These are phyloP conservation scores for Exophiala calicioides DNA, from an alignment of 2,329 filamentous ascomycete species.

Conservation along the genomic window DNA sequence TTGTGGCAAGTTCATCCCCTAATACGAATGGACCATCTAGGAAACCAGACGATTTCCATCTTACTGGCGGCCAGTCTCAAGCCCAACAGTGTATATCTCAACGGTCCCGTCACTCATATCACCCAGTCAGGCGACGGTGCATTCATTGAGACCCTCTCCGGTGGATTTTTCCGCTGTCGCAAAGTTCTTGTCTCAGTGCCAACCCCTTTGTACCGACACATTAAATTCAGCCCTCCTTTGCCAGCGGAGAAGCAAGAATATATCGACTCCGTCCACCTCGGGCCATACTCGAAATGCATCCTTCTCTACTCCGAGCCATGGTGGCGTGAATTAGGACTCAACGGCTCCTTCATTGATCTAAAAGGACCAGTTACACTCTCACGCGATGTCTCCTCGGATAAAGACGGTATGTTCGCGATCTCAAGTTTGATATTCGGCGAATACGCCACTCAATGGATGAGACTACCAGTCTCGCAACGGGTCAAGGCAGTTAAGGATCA, in stretches of 20 bases:
- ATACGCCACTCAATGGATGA: slow-evolving; percentile 29
- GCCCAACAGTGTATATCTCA: not conserved
- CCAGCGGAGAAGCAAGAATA: too few relatives aligned
- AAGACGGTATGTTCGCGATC: slow-evolving; percentile 42
- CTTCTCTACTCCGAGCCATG: too few relatives aligned
- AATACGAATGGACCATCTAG: not conserved
- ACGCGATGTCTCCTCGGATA: slow-evolving; percentile 46
- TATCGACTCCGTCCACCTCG: too few relatives aligned
- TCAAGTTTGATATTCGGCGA: slow-evolving; percentile 32
- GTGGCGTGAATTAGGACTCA: slow-evolving; percentile 34
- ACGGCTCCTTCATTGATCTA: slow-evolving; percentile 39
- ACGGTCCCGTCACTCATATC: slow-evolving; percentile 1
- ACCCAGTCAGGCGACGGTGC: not conserved
- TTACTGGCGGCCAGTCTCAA: not conserved
- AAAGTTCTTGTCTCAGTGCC: slow-evolving; percentile 55
- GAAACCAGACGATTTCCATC: slow-evolving; percentile 2
- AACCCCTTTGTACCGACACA: too few relatives aligned
- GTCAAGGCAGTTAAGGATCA: slow-evolving; percentile 7
- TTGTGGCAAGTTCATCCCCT: too few relatives aligned
- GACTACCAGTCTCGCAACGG: not conserved
- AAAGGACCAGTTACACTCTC: slow-evolving; percentile 48
- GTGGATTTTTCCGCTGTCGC: slow-evolving; percentile 18
- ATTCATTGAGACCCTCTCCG: not conserved
- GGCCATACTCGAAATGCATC: too few relatives aligned
- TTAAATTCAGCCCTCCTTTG: too few relatives aligned